A percentile compares a stretch with the other conserved stretches of the same genome.
Conservation (phyloP, 176 grass and related monocot genomes). For the Cocos nucifera region DNA sequence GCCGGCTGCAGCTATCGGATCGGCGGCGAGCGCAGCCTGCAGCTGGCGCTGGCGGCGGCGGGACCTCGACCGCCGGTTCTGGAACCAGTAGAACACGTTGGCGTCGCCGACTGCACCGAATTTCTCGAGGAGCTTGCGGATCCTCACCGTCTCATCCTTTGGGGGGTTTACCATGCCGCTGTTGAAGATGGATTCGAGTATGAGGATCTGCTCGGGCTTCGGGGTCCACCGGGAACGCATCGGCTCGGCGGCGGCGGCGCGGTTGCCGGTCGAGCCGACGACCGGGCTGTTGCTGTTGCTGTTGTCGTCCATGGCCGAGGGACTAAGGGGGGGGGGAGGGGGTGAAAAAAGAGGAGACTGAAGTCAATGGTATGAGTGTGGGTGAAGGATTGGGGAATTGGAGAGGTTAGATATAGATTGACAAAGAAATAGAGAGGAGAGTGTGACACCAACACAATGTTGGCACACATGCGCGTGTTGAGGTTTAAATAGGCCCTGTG, state of each 20-base stretch:
- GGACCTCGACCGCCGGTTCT: constrained; percentile 79
- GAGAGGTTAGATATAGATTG: too few species aligned
- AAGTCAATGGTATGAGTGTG: not conserved
- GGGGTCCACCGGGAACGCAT: constrained; percentile 82
- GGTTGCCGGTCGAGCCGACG: not conserved
- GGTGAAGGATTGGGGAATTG: too few species aligned
- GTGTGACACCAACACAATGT: too few species aligned
- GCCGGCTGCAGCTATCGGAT: not conserved
- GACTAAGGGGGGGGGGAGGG: not conserved
- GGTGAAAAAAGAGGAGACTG: not conserved
- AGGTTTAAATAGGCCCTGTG: too few species aligned
- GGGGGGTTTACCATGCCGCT: constrained; percentile 94
- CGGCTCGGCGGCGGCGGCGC: constrained; percentile 28
- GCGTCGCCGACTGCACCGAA: constrained; percentile 88
- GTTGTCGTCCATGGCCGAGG: not conserved
- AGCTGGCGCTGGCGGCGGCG: constrained; percentile 86
- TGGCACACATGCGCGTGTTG: too few species aligned
- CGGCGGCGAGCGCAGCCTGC: constrained; percentile 27
- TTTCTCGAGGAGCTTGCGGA: constrained; percentile 87
- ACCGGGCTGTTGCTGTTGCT: not conserved
- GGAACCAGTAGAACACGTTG: constrained; percentile 99
- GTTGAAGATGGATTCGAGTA: constrained; percentile 98
- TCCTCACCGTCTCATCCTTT: constrained; percentile 87
- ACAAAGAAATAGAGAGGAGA: too few species aligned
- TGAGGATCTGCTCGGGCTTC: constrained; percentile 91